Base-by-base conservation (phyloP, 2,329 filamentous ascomycete species). In the Zasmidium citrigriseum region DNA sequence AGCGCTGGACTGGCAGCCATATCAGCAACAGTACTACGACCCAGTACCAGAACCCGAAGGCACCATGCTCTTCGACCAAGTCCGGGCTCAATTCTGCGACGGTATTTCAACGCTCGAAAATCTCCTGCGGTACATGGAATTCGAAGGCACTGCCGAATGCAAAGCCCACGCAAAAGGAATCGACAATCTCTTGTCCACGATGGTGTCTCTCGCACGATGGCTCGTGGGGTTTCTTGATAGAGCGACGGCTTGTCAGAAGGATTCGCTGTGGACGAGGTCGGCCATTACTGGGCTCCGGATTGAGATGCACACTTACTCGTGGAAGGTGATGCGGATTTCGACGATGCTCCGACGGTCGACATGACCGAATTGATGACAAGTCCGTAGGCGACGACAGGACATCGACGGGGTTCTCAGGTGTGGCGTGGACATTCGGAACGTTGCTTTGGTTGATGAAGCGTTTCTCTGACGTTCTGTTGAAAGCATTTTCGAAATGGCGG, bases 271-370 rank as follows among this genome's bases (percentile, higher is more conserved):
- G 62, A 54, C 58, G 10, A 50, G 52, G 18, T 48, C 51, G 25
- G 62, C 62, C 5, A 54, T 64, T 16, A 41, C 55, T 21, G 59
- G 57, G 14, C 46, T 64, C 21, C 41, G 63, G 25, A 51, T 60
- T 11, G 63, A 65, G 46, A 24, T 65, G 21, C 63, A 64, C 50
- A 51, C 57, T 46, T 65, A 64, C 47, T 64, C 59, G 3, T 62
- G 55, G 55, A 58, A 57, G 23, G 61, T 65, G 11, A 59, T 58
- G 59, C 56, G 57, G 55, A 58, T 65, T n/a, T 49, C 56, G 18
- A 52, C 14, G 29, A n/a, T 52, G 27, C 14, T 52, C 29, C 21
- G 16, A n/a, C 34, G 34, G 34, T 41, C 7, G 14, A 16, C 7
- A 16, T 10, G 34, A n/a, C 5, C 12, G 34, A 9, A 41, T 41